Evolutionary conservation across 306 rosid species (phyloP).

Genomic region (Castanea crenata): DNA sequence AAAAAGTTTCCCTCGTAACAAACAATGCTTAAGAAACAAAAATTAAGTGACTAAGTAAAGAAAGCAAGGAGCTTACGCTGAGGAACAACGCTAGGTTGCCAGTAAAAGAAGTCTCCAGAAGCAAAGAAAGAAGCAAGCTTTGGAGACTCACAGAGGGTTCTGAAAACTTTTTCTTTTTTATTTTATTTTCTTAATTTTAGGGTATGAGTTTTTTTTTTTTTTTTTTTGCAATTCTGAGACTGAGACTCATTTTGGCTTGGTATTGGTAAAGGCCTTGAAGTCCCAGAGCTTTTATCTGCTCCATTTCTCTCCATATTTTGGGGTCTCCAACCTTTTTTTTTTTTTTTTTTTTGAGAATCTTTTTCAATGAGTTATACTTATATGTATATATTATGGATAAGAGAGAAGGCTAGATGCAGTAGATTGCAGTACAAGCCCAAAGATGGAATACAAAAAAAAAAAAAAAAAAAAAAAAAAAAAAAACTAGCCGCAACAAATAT

Average conservation of each 20-base stretch:
- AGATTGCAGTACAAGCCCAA: too few species aligned
- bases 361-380: not conserved
- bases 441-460: too few species aligned
- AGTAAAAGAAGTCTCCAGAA: not conserved
- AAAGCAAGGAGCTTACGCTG: slow-evolving; percentile 2
- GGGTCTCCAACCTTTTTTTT: too few species aligned
- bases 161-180: not conserved
- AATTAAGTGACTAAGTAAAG: not conserved
- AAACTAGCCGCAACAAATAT: too few species aligned
- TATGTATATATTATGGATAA: too few species aligned
- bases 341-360: too few species aligned
- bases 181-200: not conserved
- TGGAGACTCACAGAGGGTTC: not conserved
- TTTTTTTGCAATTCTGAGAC: not conserved
- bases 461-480: too few species aligned
- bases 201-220: not conserved
- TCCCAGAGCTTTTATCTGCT: slow-evolving; percentile 1
- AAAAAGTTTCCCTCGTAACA: not conserved
- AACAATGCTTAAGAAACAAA: not conserved
- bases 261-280: not conserved
- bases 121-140: not conserved
- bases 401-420: too few species aligned
- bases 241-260: not conserved
- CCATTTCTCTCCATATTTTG: not conserved
- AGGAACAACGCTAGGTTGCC: not conserved